These are phyloP conservation scores for Coemansia sp. DNA, from an alignment of 192 early-diverging fungal species.

Conservation along the genomic window DNA sequence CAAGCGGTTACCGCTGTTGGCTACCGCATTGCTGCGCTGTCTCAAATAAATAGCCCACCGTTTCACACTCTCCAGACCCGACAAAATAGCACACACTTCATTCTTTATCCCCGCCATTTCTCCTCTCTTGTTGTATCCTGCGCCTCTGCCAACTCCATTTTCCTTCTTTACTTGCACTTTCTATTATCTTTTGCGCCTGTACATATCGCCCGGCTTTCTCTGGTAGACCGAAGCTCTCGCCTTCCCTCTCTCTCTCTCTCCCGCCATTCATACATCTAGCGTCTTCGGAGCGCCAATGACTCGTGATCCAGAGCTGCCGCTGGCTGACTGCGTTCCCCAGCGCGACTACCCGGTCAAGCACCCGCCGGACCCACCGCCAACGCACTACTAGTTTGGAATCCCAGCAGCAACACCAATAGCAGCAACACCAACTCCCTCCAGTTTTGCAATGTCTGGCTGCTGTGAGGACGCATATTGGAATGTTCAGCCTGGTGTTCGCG, in stretches of 20 bases:
- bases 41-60: conserved; percentile 19
- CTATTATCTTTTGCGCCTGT: not conserved
- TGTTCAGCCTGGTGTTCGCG: conserved; percentile 7
- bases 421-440: too few relatives aligned
- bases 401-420: not conserved
- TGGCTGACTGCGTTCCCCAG: conserved; percentile 27
- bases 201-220: not conserved
- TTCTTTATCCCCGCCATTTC: not conserved
- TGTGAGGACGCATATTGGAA: conserved; percentile 1
- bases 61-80: conserved; percentile 28
- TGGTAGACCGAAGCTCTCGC: not conserved
- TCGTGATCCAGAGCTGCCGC: conserved; percentile 6
- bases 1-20: conserved; percentile 3
- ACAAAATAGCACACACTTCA: conserved; percentile 19
- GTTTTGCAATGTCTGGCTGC: not conserved
- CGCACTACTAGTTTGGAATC: conserved; percentile 20
- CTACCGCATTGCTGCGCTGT: conserved; percentile 10
- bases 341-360: conserved; percentile 58
- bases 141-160: not conserved
- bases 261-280: not conserved
- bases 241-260: not conserved
- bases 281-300: not conserved
- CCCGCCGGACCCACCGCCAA: conserved; percentile 50
- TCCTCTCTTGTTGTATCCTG: not conserved
- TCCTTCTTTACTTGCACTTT: not conserved